Percentiles rank a stretch among this genome's conserved stretches.
Evolutionary conservation across 192 early-diverging fungal genomes (phyloP).

Genomic region (Kappamyces sp.): DNA sequence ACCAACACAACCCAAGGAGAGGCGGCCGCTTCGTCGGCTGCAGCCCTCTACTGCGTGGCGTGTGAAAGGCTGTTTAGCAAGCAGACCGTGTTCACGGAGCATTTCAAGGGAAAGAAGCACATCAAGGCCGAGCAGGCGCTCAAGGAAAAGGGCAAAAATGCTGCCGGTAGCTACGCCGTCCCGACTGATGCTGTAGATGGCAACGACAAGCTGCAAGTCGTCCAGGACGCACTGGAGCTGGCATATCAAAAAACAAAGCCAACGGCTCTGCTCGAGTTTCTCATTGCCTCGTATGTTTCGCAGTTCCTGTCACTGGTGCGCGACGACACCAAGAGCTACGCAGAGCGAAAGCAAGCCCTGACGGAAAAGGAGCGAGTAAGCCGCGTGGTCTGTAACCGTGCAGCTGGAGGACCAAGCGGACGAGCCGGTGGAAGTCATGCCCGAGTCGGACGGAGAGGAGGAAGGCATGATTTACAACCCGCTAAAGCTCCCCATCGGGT

Average conservation of each 20-base stretch:
- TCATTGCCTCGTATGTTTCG: conserved; percentile 46
- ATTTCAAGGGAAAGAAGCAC: conserved; percentile 88
- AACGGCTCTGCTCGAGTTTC: background rate
- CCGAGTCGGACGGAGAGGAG: conserved; percentile 60
- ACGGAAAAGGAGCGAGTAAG: conserved; percentile 78
- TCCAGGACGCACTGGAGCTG: conserved; percentile 16
- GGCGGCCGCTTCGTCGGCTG: conserved; percentile 32
- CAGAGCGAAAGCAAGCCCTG: conserved; percentile 86
- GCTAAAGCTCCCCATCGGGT: conserved; percentile 88
- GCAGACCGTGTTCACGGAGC: conserved; percentile 74
- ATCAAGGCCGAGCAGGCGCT: conserved; percentile 44
- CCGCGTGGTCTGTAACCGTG: background rate
- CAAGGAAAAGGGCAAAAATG: conserved; percentile 20
- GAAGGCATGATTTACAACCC: conserved; percentile 96
- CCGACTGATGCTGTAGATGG: conserved; percentile 9
- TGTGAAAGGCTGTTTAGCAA: conserved; percentile 80
- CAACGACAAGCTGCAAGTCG: conserved; percentile 16
- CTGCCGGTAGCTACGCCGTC: background rate
- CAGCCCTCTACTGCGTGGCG: conserved; percentile 63
- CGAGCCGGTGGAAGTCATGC: conserved; percentile 58
- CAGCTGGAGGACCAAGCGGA: conserved; percentile 36
- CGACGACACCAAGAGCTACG: conserved; percentile 78
- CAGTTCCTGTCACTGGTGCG: conserved; percentile 53
- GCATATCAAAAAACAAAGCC: background rate
- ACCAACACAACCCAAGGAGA: conserved; percentile 22